A percentile compares a stretch with the other conserved stretches of the same genome.
Conservation (phyloP, 2,329 filamentous ascomycete species). For the Penicillium sp. region DNA sequence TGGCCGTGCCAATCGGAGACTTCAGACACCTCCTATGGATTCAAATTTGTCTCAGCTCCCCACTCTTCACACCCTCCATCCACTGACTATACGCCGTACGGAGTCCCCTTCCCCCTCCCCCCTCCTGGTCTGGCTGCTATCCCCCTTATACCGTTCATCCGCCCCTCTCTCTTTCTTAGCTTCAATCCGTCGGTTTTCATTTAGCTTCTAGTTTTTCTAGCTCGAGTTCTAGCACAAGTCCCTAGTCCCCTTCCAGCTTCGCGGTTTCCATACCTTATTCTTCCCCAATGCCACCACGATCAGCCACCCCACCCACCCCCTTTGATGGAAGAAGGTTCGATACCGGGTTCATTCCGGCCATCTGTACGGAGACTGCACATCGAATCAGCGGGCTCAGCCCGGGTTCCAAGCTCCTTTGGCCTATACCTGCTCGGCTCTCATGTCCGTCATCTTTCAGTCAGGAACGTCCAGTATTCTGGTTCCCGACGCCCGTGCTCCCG, state of each 20-base stretch:
- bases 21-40: not conserved
- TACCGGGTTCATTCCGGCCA: slow-evolving; percentile 1
- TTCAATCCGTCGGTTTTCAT: not conserved
- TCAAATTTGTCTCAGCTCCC: slow-evolving; percentile 1
- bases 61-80: not conserved
- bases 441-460: slow-evolving; percentile 10
- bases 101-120: not conserved
- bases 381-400: slow-evolving; percentile 4
- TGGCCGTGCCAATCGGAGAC: not conserved
- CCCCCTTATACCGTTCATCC: not conserved
- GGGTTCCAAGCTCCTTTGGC: not conserved
- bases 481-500: not conserved
- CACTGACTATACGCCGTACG: not conserved
- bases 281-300: not conserved
- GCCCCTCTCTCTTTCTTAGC: not conserved
- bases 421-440: slow-evolving; percentile 7
- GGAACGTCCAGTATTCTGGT: not conserved
- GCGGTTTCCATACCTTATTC: not conserved
- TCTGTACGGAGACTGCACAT: not conserved
- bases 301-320: not conserved
- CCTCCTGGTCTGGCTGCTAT: not conserved
- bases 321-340: not conserved
- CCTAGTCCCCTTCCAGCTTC: not conserved
- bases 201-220: not conserved
- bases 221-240: not conserved